Evolutionary conservation across 1,284 basidiomycete species (phyloP).

Genomic region (Porogramme epimiltina): DNA sequence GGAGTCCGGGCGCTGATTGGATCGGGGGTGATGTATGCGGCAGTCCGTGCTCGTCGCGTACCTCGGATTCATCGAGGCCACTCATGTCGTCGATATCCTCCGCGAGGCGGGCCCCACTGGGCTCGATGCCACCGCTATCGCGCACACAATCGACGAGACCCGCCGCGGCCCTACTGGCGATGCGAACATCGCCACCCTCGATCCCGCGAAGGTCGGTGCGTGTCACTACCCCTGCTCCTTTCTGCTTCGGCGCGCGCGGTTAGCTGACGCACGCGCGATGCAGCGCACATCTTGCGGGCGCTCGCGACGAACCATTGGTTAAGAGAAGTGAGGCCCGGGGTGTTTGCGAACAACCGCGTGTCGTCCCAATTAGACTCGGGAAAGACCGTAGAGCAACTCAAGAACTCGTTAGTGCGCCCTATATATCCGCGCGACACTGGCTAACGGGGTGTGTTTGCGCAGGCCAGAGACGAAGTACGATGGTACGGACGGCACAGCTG

Average conservation of each 20-base stretch:
- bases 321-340: slow-evolving; percentile 61
- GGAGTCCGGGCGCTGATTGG: not conserved
- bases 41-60: slow-evolving; percentile 53
- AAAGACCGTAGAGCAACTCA: slow-evolving; percentile 44
- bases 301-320: slow-evolving; percentile 73
- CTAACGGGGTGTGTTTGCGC: not conserved
- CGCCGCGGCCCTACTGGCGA: slow-evolving; percentile 4
- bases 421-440: no score
- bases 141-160: slow-evolving; percentile 24
- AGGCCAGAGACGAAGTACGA: slow-evolving; percentile 20
- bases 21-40: not conserved
- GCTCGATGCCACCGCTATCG: slow-evolving; percentile 57
- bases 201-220: slow-evolving; percentile 15
- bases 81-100: slow-evolving; percentile 66
- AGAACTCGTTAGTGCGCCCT: not conserved
- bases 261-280: not conserved
- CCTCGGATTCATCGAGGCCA: slow-evolving; percentile 65
- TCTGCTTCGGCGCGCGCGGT: not conserved
- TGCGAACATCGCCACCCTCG: slow-evolving; percentile 1
- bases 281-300: slow-evolving; percentile 66
- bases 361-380: slow-evolving; percentile 66
- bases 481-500: slow-evolving; percentile 17
- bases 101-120: slow-evolving; percentile 60
- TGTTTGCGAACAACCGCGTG: slow-evolving; percentile 68
- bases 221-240: not conserved